A percentile compares a stretch with the other conserved stretches of the same genome.
phyloP scores from a whole-genome alignment of 2,329 filamentous ascomycete genomes.

The Coniochaeta sp. region DNA sequence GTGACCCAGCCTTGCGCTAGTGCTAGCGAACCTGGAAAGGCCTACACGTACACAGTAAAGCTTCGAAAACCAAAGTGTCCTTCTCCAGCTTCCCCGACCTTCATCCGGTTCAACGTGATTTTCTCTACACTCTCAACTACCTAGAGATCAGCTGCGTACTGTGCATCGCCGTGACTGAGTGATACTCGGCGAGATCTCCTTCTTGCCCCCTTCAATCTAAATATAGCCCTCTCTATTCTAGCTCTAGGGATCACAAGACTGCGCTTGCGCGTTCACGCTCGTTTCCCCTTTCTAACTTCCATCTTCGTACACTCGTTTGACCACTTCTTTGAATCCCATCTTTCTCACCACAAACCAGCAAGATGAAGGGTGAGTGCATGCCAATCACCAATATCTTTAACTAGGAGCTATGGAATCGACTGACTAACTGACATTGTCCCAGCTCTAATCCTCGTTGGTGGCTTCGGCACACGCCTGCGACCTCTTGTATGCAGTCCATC shows the following conservation, averaged over 20 bases:
- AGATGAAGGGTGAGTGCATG: constrained; percentile 32
- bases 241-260: not conserved
- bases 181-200: not conserved
- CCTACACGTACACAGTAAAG: too few species aligned
- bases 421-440: constrained; percentile 14
- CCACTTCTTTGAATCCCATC: constrained; percentile 7
- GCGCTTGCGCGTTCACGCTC: constrained; percentile 3
- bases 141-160: not conserved
- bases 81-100: not conserved
- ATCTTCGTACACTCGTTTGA: constrained; percentile 16
- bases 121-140: not conserved
- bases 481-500: constrained; percentile 65
- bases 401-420: constrained; percentile 1
- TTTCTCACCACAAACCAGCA: constrained; percentile 7
- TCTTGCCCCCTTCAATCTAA: not conserved
- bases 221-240: not conserved
- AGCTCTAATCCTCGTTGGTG: constrained; percentile 98
- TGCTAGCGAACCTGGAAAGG: not conserved
- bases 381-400: not conserved
- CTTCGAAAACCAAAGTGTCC: not conserved
- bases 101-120: not conserved
- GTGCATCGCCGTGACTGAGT: not conserved
- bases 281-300: constrained; percentile 4
- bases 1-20: constrained; percentile 1
- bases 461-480: constrained; percentile 95